phyloP scores from a whole-genome alignment of 2,329 filamentous ascomycete genomes.

The Pestalotiopsis sp. region DNA sequence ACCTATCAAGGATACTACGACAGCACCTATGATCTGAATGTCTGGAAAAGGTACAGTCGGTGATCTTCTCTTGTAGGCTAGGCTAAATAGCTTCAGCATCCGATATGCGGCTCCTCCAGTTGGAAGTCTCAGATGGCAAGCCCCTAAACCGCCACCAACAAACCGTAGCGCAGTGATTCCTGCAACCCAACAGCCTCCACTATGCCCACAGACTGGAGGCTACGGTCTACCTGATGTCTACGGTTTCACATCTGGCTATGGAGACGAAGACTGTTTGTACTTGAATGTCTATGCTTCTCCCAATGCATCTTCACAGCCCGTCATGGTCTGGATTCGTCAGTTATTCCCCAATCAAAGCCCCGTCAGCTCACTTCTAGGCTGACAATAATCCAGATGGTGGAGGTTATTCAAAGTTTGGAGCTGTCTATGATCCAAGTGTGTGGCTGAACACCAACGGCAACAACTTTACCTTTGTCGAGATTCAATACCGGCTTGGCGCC shows the following conservation, averaged over 20 bases:
- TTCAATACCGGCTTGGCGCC: slow-evolving; percentile 39
- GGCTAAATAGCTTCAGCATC: slow-evolving; percentile 33
- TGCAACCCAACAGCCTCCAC: slow-evolving; percentile 31
- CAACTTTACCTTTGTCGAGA: slow-evolving; percentile 41
- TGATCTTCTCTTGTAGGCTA: too few relatives aligned
- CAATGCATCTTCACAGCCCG: slow-evolving; percentile 35
- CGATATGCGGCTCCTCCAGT: slow-evolving; percentile 46
- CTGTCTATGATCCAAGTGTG: slow-evolving; percentile 21
- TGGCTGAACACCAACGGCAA: slow-evolving; percentile 40
- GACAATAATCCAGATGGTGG: slow-evolving; percentile 41
- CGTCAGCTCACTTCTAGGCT: slow-evolving; percentile 10
- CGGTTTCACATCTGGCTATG: slow-evolving; percentile 29
- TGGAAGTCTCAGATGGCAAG: slow-evolving; percentile 45
- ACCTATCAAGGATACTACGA: slow-evolving; percentile 46
- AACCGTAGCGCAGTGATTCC: slow-evolving; percentile 32
- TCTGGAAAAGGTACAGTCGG: slow-evolving; percentile 44
- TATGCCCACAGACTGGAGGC: slow-evolving; percentile 35
- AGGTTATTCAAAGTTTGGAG: slow-evolving; percentile 37
- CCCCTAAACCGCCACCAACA: slow-evolving; percentile 34
- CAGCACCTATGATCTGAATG: slow-evolving; percentile 39
- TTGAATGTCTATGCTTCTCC: slow-evolving; percentile 48
- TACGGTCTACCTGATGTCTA: slow-evolving; percentile 19
- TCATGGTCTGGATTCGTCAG: slow-evolving; percentile 50
- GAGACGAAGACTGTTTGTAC: slow-evolving; percentile 50
- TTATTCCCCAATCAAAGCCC: not conserved